phyloP scores from a whole-genome alignment of 2,329 filamentous ascomycete genomes.

The Elsinoe arachidis region DNA sequence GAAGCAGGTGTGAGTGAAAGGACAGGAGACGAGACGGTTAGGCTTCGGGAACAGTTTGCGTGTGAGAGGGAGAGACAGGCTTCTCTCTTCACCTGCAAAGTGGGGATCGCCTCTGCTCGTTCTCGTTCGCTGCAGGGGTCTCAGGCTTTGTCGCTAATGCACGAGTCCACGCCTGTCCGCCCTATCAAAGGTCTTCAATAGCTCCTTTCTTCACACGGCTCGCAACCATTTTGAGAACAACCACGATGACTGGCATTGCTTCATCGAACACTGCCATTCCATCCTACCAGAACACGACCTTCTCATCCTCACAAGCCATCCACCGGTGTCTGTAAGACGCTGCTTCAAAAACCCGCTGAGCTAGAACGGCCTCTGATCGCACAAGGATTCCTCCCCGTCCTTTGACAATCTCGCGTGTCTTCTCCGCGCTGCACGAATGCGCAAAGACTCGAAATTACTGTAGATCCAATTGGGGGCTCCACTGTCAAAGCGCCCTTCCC shows the following conservation, averaged over 20 bases:
- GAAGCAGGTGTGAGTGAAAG: not conserved
- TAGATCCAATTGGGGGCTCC: not conserved
- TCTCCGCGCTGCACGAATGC: not conserved
- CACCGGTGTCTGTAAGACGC: conserved; percentile 4
- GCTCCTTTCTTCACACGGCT: not conserved
- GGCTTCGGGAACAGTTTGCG: conserved; percentile 8
- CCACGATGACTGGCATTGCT: not conserved
- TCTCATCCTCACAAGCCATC: no score
- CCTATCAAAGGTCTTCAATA: conserved; percentile 2
- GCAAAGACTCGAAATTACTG: not conserved
- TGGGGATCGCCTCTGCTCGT: not conserved
- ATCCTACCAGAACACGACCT: not conserved
- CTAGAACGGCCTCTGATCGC: not conserved
- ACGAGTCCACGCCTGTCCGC: not conserved
- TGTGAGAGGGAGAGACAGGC: conserved; percentile 1
- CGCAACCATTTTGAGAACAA: conserved; percentile 1
- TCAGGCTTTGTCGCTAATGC: conserved; percentile 12
- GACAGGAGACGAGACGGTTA: not conserved
- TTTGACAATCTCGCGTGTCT: not conserved
- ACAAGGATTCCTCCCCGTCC: not conserved
- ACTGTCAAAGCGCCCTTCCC: not conserved
- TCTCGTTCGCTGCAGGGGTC: conserved; percentile 11
- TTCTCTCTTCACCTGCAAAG: not conserved
- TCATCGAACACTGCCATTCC: not conserved
- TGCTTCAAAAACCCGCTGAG: conserved; percentile 6